phyloP scores from a whole-genome alignment of 345 rosid genomes.

The Gossypium ekmanianum region DNA sequence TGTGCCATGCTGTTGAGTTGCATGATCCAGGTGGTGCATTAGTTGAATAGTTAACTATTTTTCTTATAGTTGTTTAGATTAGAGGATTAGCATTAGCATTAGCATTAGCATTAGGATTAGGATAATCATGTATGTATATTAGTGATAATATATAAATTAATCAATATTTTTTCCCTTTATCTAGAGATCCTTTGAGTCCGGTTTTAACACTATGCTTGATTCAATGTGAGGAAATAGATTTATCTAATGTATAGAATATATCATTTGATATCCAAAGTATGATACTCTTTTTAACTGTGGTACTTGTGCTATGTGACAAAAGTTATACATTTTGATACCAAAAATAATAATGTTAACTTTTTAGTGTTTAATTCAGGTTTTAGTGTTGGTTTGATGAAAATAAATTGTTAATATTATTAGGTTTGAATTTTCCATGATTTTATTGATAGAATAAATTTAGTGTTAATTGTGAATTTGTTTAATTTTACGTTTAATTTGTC shows the following conservation, averaged over 20 bases:
- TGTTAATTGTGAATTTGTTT: no score
- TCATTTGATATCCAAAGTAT: no score
- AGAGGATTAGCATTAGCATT: constrained; percentile 7
- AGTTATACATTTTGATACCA: no score
- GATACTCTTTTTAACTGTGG: no score
- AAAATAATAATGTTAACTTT: no score
- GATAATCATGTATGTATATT: constrained; percentile 32
- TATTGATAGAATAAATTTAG: no score
- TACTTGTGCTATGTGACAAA: no score
- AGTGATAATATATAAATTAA: background rate
- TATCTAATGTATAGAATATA: background rate
- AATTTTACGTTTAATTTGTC: no score
- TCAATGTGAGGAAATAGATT: background rate
- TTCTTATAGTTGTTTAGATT: constrained; percentile 22
- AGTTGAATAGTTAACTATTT: constrained; percentile 21
- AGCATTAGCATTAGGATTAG: constrained; percentile 26
- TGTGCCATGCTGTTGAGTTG: constrained; percentile 32
- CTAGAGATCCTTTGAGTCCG: background rate
- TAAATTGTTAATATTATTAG: no score
- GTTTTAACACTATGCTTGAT: background rate
- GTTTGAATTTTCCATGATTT: no score
- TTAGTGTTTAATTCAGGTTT: no score
- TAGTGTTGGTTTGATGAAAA: no score
- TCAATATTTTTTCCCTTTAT: background rate
- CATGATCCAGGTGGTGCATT: constrained; percentile 28